phyloP scores from a whole-genome alignment of 2,329 filamentous ascomycete species.

The Tolypocladium nubicola region DNA sequence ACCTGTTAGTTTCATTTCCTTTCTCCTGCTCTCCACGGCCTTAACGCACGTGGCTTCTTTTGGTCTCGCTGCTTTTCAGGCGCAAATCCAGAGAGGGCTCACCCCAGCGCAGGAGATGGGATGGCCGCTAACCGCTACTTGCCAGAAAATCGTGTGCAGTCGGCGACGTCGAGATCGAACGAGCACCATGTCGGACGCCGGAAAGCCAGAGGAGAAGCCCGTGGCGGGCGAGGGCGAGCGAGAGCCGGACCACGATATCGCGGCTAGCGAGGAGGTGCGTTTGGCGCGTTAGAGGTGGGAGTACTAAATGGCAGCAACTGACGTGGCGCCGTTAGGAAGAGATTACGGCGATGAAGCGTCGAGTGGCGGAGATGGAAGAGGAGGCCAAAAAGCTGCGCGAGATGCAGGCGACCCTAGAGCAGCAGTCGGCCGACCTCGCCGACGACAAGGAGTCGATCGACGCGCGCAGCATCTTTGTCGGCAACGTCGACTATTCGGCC shows the following conservation, averaged over 20 bases:
- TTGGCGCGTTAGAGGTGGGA: slow-evolving; percentile 14
- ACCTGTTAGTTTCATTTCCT: neutral
- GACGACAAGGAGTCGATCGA: slow-evolving; percentile 97
- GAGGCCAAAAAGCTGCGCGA: slow-evolving; percentile 78
- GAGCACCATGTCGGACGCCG: slow-evolving; percentile 21
- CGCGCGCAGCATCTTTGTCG: slow-evolving; percentile 91
- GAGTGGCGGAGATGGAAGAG: slow-evolving; percentile 84
- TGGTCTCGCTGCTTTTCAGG: neutral
- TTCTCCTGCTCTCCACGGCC: neutral
- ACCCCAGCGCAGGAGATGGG: neutral
- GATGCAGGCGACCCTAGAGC: slow-evolving; percentile 79
- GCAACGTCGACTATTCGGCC: slow-evolving; percentile 95
- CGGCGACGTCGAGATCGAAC: neutral
- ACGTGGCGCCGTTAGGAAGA: slow-evolving; percentile 48
- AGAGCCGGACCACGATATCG: slow-evolving; percentile 19
- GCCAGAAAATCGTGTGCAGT: neutral
- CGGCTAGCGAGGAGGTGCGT: slow-evolving; percentile 25
- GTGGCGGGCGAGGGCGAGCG: slow-evolving; percentile 15
- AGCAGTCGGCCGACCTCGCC: slow-evolving; percentile 69
- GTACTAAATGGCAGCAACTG: slow-evolving; percentile 14
- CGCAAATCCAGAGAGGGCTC: neutral
- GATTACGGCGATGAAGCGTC: slow-evolving; percentile 77
- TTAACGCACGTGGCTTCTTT: neutral
- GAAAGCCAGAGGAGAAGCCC: slow-evolving; percentile 19
- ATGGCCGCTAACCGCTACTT: neutral